These are phyloP conservation scores for Claviceps arundinis DNA, from an alignment of 2,329 filamentous ascomycete genomes.

Conservation along the genomic window DNA sequence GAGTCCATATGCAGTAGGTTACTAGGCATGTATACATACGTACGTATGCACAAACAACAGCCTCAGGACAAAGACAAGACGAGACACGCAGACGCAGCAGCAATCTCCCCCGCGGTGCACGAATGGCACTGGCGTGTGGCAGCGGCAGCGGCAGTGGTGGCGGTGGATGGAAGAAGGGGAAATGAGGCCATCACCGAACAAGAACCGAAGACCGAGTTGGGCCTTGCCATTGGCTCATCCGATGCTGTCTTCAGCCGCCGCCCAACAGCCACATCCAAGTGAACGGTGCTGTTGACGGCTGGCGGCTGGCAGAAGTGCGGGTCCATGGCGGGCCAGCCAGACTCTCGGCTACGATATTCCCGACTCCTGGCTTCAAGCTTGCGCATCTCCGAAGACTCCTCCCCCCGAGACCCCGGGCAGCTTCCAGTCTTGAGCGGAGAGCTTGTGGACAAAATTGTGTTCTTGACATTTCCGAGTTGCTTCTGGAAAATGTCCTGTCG, in stretches of 20 bases:
- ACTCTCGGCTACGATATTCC: not conserved
- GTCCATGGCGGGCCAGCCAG: not conserved
- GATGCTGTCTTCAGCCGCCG: constrained; percentile 1
- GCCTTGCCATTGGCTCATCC: constrained; percentile 1
- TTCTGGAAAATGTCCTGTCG: not conserved
- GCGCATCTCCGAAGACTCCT: not conserved
- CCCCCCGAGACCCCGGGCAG: not conserved
- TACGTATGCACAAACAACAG: too few relatives aligned
- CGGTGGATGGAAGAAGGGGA: not conserved
- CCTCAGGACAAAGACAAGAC: not conserved
- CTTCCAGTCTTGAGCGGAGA: not conserved
- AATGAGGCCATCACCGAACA: not conserved
- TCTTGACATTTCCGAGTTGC: not conserved
- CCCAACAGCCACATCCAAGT: constrained; percentile 1
- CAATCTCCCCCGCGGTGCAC: not conserved
- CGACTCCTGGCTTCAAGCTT: not conserved
- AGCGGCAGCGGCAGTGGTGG: not conserved
- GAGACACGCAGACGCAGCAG: not conserved
- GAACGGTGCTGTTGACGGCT: not conserved
- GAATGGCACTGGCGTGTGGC: not conserved
- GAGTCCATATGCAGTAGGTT: too few relatives aligned
- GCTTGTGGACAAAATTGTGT: not conserved
- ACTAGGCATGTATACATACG: too few relatives aligned
- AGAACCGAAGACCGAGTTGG: not conserved
- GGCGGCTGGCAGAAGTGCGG: not conserved